These are phyloP conservation scores for Fusarium sp. DNA, from an alignment of 2,329 filamentous ascomycete species.

Conservation along the genomic window DNA sequence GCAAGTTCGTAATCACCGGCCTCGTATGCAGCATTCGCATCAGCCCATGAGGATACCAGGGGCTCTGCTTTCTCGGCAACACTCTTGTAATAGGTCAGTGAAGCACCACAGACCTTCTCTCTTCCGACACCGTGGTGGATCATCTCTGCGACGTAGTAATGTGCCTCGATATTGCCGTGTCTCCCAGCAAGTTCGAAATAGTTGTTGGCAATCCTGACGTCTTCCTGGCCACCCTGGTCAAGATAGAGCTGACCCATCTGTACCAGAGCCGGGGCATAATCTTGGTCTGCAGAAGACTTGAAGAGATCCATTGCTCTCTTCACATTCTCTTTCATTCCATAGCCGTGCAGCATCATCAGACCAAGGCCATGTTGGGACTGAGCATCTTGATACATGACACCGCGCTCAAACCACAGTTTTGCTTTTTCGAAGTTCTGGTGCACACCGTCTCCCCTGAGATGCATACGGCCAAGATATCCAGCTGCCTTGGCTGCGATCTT, in stretches of 20 bases:
- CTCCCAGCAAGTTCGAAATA: constrained; percentile 90
- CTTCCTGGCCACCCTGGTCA: constrained; percentile 78
- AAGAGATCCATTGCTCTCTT: constrained; percentile 80
- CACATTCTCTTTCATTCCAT: constrained; percentile 76
- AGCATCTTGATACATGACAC: constrained; percentile 78
- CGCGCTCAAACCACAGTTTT: constrained; percentile 84
- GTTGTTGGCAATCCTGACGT: constrained; percentile 79
- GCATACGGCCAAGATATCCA: constrained; percentile 89
- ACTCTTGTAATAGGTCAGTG: constrained; percentile 84
- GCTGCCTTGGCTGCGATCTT: constrained; percentile 85
- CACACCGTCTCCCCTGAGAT: constrained; percentile 86
- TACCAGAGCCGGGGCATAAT: constrained; percentile 83
- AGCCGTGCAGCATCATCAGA: constrained; percentile 83
- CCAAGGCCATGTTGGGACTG: constrained; percentile 88
- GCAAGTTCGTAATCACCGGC: constrained; percentile 82
- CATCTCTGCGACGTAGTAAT: constrained; percentile 92
- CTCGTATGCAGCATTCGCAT: constrained; percentile 86
- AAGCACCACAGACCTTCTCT: constrained; percentile 80
- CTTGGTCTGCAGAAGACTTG: constrained; percentile 82
- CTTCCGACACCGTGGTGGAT: constrained; percentile 82
- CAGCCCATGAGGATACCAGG: constrained; percentile 80
- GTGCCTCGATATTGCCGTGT: constrained; percentile 86
- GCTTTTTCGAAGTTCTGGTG: constrained; percentile 82
- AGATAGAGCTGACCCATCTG: constrained; percentile 86
- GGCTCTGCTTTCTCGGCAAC: constrained; percentile 79